These are phyloP conservation scores for Claviceps citrina DNA, from an alignment of 2,329 filamentous ascomycete genomes.

Conservation along the genomic window DNA sequence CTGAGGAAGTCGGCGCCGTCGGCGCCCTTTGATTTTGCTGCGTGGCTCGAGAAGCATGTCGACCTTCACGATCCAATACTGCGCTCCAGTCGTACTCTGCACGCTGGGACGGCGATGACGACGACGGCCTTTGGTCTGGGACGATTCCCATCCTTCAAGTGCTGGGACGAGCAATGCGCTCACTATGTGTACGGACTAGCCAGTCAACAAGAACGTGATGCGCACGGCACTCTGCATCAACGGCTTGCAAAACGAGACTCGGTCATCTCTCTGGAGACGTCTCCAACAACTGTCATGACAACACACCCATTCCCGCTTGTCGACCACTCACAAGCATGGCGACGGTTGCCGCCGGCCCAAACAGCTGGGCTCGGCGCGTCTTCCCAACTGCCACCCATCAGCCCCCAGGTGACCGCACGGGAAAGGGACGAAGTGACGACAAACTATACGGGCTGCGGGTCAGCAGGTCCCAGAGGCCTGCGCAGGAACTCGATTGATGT, in stretches of 20 bases:
- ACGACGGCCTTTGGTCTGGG: constrained; percentile 1
- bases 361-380: constrained; percentile 1
- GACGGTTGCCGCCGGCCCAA: constrained; percentile 3
- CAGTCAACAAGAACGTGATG: constrained; percentile 34
- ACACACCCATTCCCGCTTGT: constrained; percentile 1
- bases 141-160: constrained; percentile 29
- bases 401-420: constrained; percentile 4
- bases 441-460: background rate
- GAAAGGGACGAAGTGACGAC: constrained; percentile 7
- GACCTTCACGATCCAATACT: constrained; percentile 32
- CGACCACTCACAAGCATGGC: background rate
- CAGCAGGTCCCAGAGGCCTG: background rate
- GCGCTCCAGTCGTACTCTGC: constrained; percentile 12
- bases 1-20: constrained; percentile 16
- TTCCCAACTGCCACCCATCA: constrained; percentile 7
- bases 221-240: constrained; percentile 33
- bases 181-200: constrained; percentile 44
- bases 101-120: no score
- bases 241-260: constrained; percentile 27
- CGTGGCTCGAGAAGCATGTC: constrained; percentile 39
- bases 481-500: constrained; percentile 28
- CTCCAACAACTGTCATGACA: constrained; percentile 2
- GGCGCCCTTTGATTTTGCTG: constrained; percentile 31
- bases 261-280: constrained; percentile 23
- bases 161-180: constrained; percentile 37